These are phyloP conservation scores for Pythium oligandrum DNA, from an alignment of 352 stramenopile genomes.

Conservation along the genomic window DNA sequence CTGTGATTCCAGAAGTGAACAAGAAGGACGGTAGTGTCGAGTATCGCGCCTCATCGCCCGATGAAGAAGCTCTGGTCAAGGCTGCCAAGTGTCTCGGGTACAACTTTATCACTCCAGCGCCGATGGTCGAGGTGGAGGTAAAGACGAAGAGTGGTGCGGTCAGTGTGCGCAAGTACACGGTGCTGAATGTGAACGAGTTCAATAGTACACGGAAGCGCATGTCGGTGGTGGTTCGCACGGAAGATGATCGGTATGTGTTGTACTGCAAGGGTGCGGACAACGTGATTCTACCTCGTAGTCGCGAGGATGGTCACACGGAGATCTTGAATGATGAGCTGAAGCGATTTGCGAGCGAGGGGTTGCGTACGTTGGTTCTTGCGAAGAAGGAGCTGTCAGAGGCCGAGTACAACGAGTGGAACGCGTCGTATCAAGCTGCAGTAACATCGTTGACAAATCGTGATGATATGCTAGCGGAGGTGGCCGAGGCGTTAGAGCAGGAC, in stretches of 20 bases:
- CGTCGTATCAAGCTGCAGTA: constrained; percentile 50
- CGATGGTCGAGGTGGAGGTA: constrained; percentile 44
- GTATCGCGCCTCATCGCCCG: constrained; percentile 89
- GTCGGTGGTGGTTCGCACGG: constrained; percentile 90
- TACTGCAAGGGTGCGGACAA: constrained; percentile 85
- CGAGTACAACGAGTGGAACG: constrained; percentile 64
- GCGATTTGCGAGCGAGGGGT: constrained; percentile 73
- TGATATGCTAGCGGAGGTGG: constrained; percentile 42
- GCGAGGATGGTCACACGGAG: constrained; percentile 22
- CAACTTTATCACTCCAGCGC: constrained; percentile 70
- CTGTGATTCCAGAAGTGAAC: constrained; percentile 65
- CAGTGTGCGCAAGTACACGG: constrained; percentile 35
- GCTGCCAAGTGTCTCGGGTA: constrained; percentile 76
- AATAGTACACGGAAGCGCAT: constrained; percentile 96
- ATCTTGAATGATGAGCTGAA: constrained; percentile 54
- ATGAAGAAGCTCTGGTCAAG: constrained; percentile 92
- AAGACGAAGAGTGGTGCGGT: constrained; percentile 36
- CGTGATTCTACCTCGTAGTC: constrained; percentile 71
- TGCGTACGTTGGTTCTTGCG: constrained; percentile 79
- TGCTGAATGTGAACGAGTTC: constrained; percentile 84
- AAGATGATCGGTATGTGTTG: constrained; percentile 39
- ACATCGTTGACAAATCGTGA: constrained; percentile 59
- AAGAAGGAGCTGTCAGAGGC: constrained; percentile 46
- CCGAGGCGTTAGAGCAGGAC: constrained; percentile 53
- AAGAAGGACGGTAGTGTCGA: constrained; percentile 35